Evolutionary conservation across 176 grass and related monocot genomes (phyloP).

Genomic region (Poa annua): DNA sequence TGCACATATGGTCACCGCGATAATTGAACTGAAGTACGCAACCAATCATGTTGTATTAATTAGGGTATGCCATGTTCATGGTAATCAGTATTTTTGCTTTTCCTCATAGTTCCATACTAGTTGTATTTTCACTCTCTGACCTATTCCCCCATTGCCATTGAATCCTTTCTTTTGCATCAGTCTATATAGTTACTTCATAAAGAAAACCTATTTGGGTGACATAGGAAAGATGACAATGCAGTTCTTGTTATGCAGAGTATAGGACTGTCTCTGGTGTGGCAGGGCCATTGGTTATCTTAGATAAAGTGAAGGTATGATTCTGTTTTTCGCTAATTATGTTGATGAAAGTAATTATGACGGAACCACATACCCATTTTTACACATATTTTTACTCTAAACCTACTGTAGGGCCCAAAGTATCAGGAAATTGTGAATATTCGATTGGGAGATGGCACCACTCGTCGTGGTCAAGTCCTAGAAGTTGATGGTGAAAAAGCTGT

Average conservation of each 20-base stretch:
- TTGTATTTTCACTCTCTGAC: not conserved
- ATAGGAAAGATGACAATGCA: conserved; percentile 17
- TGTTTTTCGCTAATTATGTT: conserved; percentile 18
- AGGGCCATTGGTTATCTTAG: conserved; percentile 90
- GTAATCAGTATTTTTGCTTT: conserved; percentile 9
- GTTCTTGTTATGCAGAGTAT: conserved; percentile 64
- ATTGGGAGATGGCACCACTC: conserved; percentile 84
- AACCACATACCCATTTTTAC: not conserved
- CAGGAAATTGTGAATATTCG: conserved; percentile 98
- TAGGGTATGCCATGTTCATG: not conserved
- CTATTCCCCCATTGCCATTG: not conserved
- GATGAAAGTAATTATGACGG: not conserved
- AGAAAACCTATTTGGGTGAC: not conserved
- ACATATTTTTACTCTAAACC: not conserved
- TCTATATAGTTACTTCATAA: not conserved
- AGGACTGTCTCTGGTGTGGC: conserved; percentile 92
- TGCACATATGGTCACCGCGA: not conserved
- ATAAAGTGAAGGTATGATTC: conserved; percentile 84
- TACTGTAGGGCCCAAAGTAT: conserved; percentile 81
- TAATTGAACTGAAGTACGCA: not conserved
- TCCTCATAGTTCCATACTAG: not conserved
- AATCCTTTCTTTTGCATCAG: not conserved
- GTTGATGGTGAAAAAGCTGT: conserved; percentile 98
- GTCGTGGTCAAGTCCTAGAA: conserved; percentile 96
- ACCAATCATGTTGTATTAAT: not conserved